Evolutionary conservation across 2,329 filamentous ascomycete genomes (phyloP), one percentile per base, ranked within the genome.

Genomic region (Alternaria atra): DNA sequence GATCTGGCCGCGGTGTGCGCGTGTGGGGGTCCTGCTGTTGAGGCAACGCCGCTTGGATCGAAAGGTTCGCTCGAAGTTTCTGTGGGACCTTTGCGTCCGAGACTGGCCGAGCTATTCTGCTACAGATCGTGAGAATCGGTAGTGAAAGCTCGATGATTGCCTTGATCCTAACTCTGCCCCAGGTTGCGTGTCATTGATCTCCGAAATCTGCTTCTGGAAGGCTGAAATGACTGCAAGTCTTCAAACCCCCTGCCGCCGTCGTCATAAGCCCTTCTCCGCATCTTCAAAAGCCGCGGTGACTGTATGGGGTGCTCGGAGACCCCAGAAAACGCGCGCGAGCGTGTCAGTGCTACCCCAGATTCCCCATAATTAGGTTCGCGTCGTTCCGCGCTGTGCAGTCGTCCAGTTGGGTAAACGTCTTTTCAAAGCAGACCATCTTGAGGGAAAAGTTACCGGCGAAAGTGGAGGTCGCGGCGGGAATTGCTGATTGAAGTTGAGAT

Each of bases 311-410:
- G 55, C 44, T 55, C 58, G 43, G 54, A 55, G 52, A 63, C 67
- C 61, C 58, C 64, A 66, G 52, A 57, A 34, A 35, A 50, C 35
- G 44, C 29, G 30, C 44, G 44, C 20, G 23, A 50, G 52, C 35
- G 42, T 48, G 43, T 42, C 53, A 55, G 48, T 52, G 47, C 40
- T 59, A 64, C 66, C 69, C 69, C 69, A 57, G 60, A 54, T 66
- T 64, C 67, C 64, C 69, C 66, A 66, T 58, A 55, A 59, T 60
- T 52, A 53, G 56, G 46, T 44, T 61, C 67, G 69, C 66, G 55
- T 65, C 63, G 66, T 69, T 64, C 69, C 69, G 69, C 57, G 44
- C 58, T 60, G 60, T 63, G 56, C 59, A 46, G 56, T 55, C 15
- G 50, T 54, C 58, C 54, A 50, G 48, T 42, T 51, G 55, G 50